A percentile compares a stretch with the other conserved stretches of the same genome.
Conservation (phyloP, 1,284 basidiomycete genomes). For the Trichosporon inkin region DNA sequence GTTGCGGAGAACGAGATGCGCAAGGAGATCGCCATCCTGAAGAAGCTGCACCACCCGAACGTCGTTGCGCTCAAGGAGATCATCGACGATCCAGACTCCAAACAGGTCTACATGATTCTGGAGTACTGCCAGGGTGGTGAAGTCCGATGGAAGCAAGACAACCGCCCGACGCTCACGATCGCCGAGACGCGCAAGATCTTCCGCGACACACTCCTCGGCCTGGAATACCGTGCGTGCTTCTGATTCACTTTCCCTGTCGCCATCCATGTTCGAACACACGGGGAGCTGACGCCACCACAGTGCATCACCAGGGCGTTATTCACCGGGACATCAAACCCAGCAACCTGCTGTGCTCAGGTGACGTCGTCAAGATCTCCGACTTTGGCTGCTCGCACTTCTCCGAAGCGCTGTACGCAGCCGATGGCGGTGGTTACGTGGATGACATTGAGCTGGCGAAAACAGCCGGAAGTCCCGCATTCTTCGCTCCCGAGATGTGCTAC, state of each 20-base stretch:
- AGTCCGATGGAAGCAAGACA: conserved; percentile 73
- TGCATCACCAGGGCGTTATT: conserved; percentile 96
- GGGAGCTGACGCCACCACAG: conserved; percentile 51
- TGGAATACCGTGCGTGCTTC: conserved; percentile 63
- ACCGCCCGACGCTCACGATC: conserved; percentile 72
- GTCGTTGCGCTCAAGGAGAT: conserved; percentile 90
- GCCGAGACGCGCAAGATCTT: conserved; percentile 80
- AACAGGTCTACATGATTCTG: conserved; percentile 94
- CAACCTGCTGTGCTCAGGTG: conserved; percentile 84
- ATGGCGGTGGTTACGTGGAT: conserved; percentile 60
- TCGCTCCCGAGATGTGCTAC: conserved; percentile 90
- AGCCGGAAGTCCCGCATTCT: conserved; percentile 96
- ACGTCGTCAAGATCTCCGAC: conserved; percentile 93
- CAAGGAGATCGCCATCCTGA: conserved; percentile 97
- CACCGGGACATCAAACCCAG: conserved; percentile 99
- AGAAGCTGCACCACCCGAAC: conserved; percentile 86
- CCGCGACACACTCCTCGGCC: conserved; percentile 85
- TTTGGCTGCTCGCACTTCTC: conserved; percentile 97
- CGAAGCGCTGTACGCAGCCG: conserved; percentile 63
- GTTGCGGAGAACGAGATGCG: conserved; percentile 54
- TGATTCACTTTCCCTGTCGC: background rate
- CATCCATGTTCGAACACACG: background rate
- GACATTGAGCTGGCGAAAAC: conserved; percentile 85
- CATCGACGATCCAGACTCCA: conserved; percentile 85
- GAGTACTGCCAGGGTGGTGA: conserved; percentile 95